Evolutionary conservation across 1,284 basidiomycete genomes (phyloP).

Genomic region (Malassezia globosa): DNA sequence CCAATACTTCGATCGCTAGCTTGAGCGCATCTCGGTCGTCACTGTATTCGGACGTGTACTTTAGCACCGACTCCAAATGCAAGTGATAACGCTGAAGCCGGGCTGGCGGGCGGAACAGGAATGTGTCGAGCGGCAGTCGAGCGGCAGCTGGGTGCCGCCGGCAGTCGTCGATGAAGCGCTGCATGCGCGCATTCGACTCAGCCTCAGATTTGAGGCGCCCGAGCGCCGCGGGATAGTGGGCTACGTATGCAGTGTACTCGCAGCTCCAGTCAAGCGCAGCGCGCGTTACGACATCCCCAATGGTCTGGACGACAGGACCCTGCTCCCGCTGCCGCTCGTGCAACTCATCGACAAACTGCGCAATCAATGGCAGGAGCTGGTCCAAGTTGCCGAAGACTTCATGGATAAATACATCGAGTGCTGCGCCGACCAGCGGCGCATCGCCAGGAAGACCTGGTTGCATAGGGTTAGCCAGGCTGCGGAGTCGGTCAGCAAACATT

Average conservation of each 20-base stretch:
- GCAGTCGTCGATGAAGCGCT: conserved; percentile 64
- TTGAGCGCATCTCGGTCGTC: conserved; percentile 28
- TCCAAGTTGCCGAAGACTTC: conserved; percentile 78
- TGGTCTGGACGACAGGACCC: conserved; percentile 65
- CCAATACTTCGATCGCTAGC: conserved; percentile 37
- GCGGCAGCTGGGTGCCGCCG: conserved; percentile 60
- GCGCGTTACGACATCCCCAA: conserved; percentile 81
- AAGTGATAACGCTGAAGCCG: conserved; percentile 83
- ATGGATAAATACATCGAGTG: conserved; percentile 67
- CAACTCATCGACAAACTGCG: conserved; percentile 68
- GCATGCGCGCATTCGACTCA: conserved; percentile 68
- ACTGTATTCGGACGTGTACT: conserved; percentile 33
- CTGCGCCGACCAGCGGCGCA: conserved; percentile 28
- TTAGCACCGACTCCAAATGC: conserved; percentile 69
- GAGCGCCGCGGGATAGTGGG: conserved; percentile 73
- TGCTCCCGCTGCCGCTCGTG: conserved; percentile 79
- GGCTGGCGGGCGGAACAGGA: conserved; percentile 72
- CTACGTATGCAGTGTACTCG: conserved; percentile 74
- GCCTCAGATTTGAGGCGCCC: conserved; percentile 72
- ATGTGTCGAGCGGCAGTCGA: conserved; percentile 73
- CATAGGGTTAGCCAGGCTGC: background rate
- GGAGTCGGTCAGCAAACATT: conserved; percentile 23
- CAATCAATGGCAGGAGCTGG: conserved; percentile 70
- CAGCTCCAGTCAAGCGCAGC: conserved; percentile 77
- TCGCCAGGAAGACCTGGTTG: background rate